Conservation (phyloP, 441 rosid species). For the Manihot esculenta region DNA sequence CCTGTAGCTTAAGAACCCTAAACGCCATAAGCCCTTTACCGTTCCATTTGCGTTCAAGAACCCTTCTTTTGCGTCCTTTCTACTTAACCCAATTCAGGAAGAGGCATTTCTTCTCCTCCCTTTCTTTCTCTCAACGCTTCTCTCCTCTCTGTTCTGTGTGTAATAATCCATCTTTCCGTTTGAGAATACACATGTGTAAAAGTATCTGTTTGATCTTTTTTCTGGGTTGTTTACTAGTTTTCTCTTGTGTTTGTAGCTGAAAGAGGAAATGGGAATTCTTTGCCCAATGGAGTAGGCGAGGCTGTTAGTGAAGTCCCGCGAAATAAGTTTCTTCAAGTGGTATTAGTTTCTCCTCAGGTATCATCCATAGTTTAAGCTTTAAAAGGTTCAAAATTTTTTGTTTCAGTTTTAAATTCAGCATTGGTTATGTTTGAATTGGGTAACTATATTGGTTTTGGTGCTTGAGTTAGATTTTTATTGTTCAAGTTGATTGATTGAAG, state of each 20-base stretch:
- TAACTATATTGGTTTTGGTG: neutral
- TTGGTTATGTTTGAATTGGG: neutral
- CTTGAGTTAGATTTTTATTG: neutral
- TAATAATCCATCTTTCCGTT: slow-evolving; percentile 19
- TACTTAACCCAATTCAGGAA: slow-evolving; percentile 32
- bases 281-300: slow-evolving; percentile 51
- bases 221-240: neutral
- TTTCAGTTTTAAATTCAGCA: neutral
- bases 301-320: slow-evolving; percentile 40
- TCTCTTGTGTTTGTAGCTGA: slow-evolving; percentile 38
- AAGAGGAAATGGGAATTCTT: slow-evolving; percentile 39
- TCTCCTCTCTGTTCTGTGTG: slow-evolving; percentile 40
- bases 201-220: neutral
- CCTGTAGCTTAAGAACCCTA: slow-evolving; percentile 38
- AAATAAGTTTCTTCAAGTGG: slow-evolving; percentile 77
- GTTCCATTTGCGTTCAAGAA: slow-evolving; percentile 34
- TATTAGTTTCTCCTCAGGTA: slow-evolving; percentile 93
- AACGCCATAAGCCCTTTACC: slow-evolving; percentile 30
- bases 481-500: neutral
- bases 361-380: neutral
- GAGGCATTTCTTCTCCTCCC: slow-evolving; percentile 27
- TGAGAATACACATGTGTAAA: neutral
- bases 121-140: slow-evolving; percentile 30
- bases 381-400: neutral
- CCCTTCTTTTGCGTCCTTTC: slow-evolving; percentile 32